These are phyloP conservation scores for Solanum clarkiae DNA, from an alignment of 257 asterid genomes.

Conservation along the genomic window DNA sequence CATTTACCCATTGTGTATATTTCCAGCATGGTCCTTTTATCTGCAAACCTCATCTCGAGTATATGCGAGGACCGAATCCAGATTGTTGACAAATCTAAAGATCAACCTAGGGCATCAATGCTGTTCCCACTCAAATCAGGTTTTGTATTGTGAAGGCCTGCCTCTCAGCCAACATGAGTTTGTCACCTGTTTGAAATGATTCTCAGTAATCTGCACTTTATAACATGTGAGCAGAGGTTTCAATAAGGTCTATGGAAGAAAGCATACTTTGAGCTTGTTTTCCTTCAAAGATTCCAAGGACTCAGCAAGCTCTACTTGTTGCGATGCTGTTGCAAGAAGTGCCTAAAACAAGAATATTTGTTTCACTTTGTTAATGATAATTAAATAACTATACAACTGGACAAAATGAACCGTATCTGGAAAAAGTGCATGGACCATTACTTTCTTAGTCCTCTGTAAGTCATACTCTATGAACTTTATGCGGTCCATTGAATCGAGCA, in stretches of 20 bases:
- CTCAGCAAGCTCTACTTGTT: slow-evolving; percentile 81
- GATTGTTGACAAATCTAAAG: background rate
- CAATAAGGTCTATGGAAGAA: background rate
- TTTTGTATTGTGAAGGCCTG: slow-evolving; percentile 29
- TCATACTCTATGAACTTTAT: slow-evolving; percentile 79
- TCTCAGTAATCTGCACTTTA: background rate
- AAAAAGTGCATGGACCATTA: slow-evolving; percentile 3
- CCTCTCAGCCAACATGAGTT: slow-evolving; percentile 54
- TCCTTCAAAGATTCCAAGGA: slow-evolving; percentile 71
- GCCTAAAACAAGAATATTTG: slow-evolving; percentile 33
- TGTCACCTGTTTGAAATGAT: slow-evolving; percentile 25
- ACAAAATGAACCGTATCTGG: background rate
- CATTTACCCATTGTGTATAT: background rate
- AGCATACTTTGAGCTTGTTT: slow-evolving; percentile 36
- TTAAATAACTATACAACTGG: background rate
- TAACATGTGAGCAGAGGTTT: background rate
- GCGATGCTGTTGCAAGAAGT: slow-evolving; percentile 71
- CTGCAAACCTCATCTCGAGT: background rate
- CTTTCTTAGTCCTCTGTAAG: slow-evolving; percentile 79
- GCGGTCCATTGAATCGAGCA: slow-evolving; percentile 78
- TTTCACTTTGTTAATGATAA: slow-evolving; percentile 1
- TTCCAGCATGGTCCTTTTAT: background rate
- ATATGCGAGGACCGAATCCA: background rate
- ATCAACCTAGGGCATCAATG: background rate
- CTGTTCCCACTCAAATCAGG: slow-evolving; percentile 10